Evolutionary conservation across 768 basidiomycete genomes (phyloP), one percentile per base, ranked within the genome.

Genomic region (Boletus eberwhitei): DNA sequence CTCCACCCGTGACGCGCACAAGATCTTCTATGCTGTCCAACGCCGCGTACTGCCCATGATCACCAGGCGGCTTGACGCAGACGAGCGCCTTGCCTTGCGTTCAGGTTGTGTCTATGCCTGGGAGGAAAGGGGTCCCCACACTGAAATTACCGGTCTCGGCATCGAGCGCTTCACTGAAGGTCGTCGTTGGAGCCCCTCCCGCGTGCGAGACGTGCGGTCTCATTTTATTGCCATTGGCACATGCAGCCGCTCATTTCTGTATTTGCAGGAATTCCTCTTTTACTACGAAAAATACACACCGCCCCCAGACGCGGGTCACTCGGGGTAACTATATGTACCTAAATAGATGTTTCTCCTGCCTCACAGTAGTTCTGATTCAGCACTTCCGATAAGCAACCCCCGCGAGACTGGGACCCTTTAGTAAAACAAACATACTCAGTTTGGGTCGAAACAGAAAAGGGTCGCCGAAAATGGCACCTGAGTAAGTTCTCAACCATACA

Each of bases 111-210:
- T 82, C 36, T 82, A 80, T 50, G 79, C 79, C 48, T 81, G 88
- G 89, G 89, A 90, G 72, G 88, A 90, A 65, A 77, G 88, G 45
- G 82, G 82, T 22, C 85, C 87, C 16, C 82, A 85, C 60, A 80
- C 81, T 22, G 89, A 89, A 69, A 81, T 88, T 14, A 87, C 86
- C 3, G 88, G 88, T 14, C 77, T 89, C 32, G 87, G 88, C 31
- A 92, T 92, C 65, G 90, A 92, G 65, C 80, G 90, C 29, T 92
- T 90, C 71, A 92, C 90, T 5, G 90, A 92, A 67, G 90, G 90
- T 22, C 79, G 85, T 63, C 79, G 85, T 59, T 92, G 90, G 90
- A 87, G 86, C 39, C 85, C 90, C 38, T 90, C 88, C 46, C 83
- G 90, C 52, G 88, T 92, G 53, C 81, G 90, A 70, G 90, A 92